Percentiles rank a stretch among this genome's conserved stretches.
Conservation (phyloP, 768 basidiomycete species). For the Scleroderma bovista region DNA sequence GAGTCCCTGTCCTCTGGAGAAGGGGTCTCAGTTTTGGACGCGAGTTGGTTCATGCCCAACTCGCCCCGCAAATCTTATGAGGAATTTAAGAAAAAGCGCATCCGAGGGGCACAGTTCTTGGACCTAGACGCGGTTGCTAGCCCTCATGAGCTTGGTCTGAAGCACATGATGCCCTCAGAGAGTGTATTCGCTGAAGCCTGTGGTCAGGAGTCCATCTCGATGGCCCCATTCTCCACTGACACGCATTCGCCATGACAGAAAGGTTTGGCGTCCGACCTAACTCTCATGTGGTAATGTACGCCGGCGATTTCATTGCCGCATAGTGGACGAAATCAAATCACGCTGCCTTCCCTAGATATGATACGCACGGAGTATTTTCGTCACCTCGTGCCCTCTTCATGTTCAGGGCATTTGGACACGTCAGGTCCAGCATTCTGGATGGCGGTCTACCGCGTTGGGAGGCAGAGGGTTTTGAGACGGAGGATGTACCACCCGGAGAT, state of each 20-base stretch:
- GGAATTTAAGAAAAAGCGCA: slow-evolving; percentile 63
- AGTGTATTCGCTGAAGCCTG: slow-evolving; percentile 73
- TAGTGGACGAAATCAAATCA: slow-evolving; percentile 5
- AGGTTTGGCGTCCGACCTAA: slow-evolving; percentile 64
- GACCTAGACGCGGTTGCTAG: slow-evolving; percentile 78
- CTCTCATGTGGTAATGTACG: slow-evolving; percentile 81
- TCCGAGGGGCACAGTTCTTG: slow-evolving; percentile 69
- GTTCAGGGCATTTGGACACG: slow-evolving; percentile 89
- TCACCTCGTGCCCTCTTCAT: slow-evolving; percentile 91
- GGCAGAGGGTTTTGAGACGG: slow-evolving; percentile 55
- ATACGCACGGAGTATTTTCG: slow-evolving; percentile 86
- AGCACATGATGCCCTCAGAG: slow-evolving; percentile 88
- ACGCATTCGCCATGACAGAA: slow-evolving; percentile 36
- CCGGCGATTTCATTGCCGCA: slow-evolving; percentile 6
- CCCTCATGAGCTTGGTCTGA: slow-evolving; percentile 70
- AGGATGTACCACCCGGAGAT: slow-evolving; percentile 25
- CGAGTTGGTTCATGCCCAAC: slow-evolving; percentile 94
- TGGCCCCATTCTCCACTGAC: neutral
- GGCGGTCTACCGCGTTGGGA: slow-evolving; percentile 90
- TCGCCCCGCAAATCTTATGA: slow-evolving; percentile 60
- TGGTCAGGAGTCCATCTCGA: slow-evolving; percentile 42
- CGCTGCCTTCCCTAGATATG: slow-evolving; percentile 54
- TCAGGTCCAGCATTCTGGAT: slow-evolving; percentile 79
- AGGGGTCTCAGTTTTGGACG: slow-evolving; percentile 57
- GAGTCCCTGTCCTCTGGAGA: slow-evolving; percentile 30